These are phyloP conservation scores for Rhodotorula sp. DNA, from an alignment of 1,284 basidiomycete species.

Conservation along the genomic window DNA sequence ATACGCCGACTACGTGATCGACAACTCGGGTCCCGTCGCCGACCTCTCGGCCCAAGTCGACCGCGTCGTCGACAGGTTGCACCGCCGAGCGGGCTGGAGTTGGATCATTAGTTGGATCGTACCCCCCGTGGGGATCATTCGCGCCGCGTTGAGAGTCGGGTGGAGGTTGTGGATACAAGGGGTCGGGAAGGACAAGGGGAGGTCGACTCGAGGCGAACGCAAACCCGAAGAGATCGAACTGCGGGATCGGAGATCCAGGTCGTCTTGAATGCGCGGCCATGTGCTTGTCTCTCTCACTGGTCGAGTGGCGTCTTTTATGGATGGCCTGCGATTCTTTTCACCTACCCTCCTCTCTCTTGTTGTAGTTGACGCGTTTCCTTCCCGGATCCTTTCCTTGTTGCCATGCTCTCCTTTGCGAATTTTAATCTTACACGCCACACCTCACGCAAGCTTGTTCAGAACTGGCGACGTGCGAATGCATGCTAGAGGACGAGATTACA, in stretches of 20 bases:
- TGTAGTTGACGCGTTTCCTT: too few relatives aligned
- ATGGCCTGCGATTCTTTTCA: too few relatives aligned
- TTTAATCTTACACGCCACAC: too few relatives aligned
- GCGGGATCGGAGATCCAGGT: conserved; percentile 8
- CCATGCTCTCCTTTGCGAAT: too few relatives aligned
- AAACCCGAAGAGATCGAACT: conserved; percentile 37
- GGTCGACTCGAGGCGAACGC: conserved; percentile 26
- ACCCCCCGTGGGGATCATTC: conserved; percentile 66
- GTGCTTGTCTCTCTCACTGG: background rate
- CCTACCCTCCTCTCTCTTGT: too few relatives aligned
- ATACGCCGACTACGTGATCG: conserved; percentile 83
- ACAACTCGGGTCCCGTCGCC: conserved; percentile 75
- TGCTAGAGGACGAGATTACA: too few relatives aligned
- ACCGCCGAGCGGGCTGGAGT: conserved; percentile 64
- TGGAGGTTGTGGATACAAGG: conserved; percentile 40
- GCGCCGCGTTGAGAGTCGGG: conserved; percentile 47
- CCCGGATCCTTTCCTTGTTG: too few relatives aligned
- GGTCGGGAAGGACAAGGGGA: conserved; percentile 39
- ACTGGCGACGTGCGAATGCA: too few relatives aligned
- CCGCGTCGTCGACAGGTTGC: conserved; percentile 61
- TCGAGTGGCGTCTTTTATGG: too few relatives aligned
- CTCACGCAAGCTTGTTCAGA: too few relatives aligned
- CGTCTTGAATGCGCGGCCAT: background rate
- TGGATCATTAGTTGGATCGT: conserved; percentile 73
- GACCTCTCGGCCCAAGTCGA: conserved; percentile 73